These are phyloP conservation scores for Colletotrichum phormii DNA, from an alignment of 2,329 filamentous ascomycete species.

Conservation along the genomic window DNA sequence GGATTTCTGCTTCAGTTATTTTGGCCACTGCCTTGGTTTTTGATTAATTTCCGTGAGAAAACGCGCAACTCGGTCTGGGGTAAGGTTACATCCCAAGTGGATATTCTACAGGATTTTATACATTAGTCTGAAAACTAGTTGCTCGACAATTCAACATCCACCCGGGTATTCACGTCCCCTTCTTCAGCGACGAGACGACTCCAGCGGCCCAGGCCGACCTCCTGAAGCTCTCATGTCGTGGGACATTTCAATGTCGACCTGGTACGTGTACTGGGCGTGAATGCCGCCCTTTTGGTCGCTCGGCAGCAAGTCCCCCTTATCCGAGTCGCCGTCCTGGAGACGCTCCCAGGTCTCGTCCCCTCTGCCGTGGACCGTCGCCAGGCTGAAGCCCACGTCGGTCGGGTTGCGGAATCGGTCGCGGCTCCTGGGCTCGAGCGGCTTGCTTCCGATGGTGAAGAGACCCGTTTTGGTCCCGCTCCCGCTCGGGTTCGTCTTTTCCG, in stretches of 20 bases:
- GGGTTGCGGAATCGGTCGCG: slow-evolving; percentile 31
- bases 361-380: slow-evolving; percentile 29
- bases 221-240: neutral
- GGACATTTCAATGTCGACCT: slow-evolving; percentile 28
- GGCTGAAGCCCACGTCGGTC: slow-evolving; percentile 33
- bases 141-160: neutral
- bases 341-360: slow-evolving; percentile 36
- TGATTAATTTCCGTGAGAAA: slow-evolving; percentile 18
- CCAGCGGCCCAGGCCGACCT: neutral
- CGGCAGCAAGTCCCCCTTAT: slow-evolving; percentile 33
- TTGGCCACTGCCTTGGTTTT: slow-evolving; percentile 22
- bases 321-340: slow-evolving; percentile 36
- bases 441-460: slow-evolving; percentile 35
- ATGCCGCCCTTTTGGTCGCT: slow-evolving; percentile 19
- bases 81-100: slow-evolving; percentile 12
- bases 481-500: slow-evolving; percentile 26
- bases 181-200: neutral
- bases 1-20: slow-evolving; percentile 1
- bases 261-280: slow-evolving; percentile 34
- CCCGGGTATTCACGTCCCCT: neutral
- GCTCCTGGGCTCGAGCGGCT: slow-evolving; percentile 26
- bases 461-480: slow-evolving; percentile 16
- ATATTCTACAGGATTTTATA: slow-evolving; percentile 30
- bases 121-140: slow-evolving; percentile 1
- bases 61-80: neutral